Conservation (phyloP, 495 filamentous ascomycete species). For the Hypoxylon trugodes region DNA sequence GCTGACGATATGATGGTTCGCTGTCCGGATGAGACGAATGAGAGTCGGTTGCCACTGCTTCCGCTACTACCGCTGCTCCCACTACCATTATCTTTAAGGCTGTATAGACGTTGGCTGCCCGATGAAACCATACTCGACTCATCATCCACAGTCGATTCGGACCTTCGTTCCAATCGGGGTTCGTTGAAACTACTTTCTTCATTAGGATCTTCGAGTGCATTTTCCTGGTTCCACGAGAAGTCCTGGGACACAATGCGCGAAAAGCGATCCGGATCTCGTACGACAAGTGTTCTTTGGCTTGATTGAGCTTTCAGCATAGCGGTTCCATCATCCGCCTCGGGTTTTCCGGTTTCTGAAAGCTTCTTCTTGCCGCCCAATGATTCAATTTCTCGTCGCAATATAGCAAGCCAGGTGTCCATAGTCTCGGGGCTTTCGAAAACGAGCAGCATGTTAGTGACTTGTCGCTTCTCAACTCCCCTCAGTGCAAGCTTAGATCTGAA, state of each 20-base stretch:
- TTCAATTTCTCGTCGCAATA: conserved; percentile 73
- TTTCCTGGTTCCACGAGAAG: conserved; percentile 44
- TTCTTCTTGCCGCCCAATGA: conserved; percentile 72
- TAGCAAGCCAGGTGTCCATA: conserved; percentile 84
- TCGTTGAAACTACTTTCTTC: conserved; percentile 26
- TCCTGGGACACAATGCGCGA: conserved; percentile 48
- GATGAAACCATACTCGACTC: conserved; percentile 58
- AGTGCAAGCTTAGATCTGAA: conserved; percentile 77
- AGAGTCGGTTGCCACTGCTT: conserved; percentile 62
- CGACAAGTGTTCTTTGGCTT: conserved; percentile 60
- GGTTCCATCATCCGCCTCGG: conserved; percentile 46
- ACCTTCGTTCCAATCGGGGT: conserved; percentile 20
- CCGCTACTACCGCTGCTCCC: conserved; percentile 44
- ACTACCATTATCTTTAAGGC: conserved; percentile 54
- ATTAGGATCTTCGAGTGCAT: conserved; percentile 28
- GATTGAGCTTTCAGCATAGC: conserved; percentile 55
- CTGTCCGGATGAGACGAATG: conserved; percentile 68
- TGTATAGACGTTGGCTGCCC: conserved; percentile 59
- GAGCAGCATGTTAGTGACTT: conserved; percentile 76
- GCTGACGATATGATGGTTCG: conserved; percentile 63
- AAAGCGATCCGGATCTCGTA: conserved; percentile 60
- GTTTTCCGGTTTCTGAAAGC: conserved; percentile 64
- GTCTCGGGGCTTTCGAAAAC: conserved; percentile 82
- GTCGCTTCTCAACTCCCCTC: conserved; percentile 65
- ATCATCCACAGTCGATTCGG: conserved; percentile 47